A percentile compares a stretch with the other conserved stretches of the same genome.
Evolutionary conservation across 192 early-diverging fungal genomes (phyloP).

Genomic region (Gamsiella multidivaricata): DNA sequence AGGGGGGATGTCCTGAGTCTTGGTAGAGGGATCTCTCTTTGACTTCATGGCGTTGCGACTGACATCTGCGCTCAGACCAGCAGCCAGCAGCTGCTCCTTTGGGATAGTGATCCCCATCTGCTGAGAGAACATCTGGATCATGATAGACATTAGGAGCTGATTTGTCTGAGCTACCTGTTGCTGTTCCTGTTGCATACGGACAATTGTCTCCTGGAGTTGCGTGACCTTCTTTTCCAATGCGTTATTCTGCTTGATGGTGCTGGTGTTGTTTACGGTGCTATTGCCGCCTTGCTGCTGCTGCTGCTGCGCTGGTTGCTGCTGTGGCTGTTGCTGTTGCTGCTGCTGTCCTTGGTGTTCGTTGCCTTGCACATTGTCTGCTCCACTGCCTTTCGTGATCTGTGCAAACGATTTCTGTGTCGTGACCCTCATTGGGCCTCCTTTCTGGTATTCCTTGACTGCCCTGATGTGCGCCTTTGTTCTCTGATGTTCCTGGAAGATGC

Average conservation of each 20-base stretch:
- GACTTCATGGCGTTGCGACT: background rate
- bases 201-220: background rate
- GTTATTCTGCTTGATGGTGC: background rate
- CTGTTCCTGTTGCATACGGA: background rate
- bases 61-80: background rate
- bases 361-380: too few relatives aligned
- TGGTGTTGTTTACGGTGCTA: background rate
- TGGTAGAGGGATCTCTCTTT: background rate
- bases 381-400: background rate
- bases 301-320: background rate
- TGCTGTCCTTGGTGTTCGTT: background rate
- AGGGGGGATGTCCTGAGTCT: background rate
- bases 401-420: background rate
- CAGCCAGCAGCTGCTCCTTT: background rate
- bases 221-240: background rate
- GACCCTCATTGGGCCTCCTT: background rate
- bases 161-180: background rate
- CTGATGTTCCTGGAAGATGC: background rate
- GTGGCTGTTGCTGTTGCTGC: background rate
- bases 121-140: background rate
- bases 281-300: background rate
- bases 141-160: background rate
- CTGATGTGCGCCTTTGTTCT: slow-evolving; percentile 3
- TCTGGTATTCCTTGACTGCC: background rate
- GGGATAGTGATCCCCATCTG: background rate